Evolutionary conservation across 2,329 filamentous ascomycete genomes (phyloP), one percentile per base, ranked within the genome.

Genomic region (Daldinia eschscholtzii): DNA sequence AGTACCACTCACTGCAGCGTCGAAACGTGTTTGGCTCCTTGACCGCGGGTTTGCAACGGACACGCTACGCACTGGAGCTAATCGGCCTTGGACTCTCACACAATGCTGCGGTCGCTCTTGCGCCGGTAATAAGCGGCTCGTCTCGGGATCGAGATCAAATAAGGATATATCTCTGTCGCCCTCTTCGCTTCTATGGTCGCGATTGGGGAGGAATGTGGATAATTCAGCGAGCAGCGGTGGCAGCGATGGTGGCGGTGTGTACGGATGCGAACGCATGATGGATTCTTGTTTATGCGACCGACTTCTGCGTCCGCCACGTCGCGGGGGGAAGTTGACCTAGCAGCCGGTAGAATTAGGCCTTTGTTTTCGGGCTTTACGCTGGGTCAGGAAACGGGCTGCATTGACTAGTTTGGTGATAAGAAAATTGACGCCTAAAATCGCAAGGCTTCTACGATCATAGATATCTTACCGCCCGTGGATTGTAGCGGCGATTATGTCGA

Each of bases 11-110:
- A 69, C 61, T 2, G 44, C 59, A n/a, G 42, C 39, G 50, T 70
- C 64, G 10, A 65, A 55, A n/a, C 63, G 30, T n/a, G 48, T 23
- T 13, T 53, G 39, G 23, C 55, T 37, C 3, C 57, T 30, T 9
- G 67, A 52, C 7, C 69, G 64, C 23, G 79, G 61, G 44, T 77
- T 76, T 39, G 68, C 72, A 5, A 78, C 73, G 12, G 79, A 81
- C 33, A 81, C 76, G 70, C 78, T 81, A 13, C 76, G 74, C 9
- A 81, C 79, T 5, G 77, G 70, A 3, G 78, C 79, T 28, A 81
- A 72, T 5, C 73, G 74, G n/a, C 80, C 80, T 65, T 82, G 80
- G 2, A 82, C 72, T 57, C 80, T 78, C 15, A 82, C 80, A 35
- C 75, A 76, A 68, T 80, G 80, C 28, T 42, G 65, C 33, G 71